Percentiles rank a stretch among this genome's conserved stretches.
phyloP scores from a whole-genome alignment of 1,284 basidiomycete species.

The Pholiota adiposa region DNA sequence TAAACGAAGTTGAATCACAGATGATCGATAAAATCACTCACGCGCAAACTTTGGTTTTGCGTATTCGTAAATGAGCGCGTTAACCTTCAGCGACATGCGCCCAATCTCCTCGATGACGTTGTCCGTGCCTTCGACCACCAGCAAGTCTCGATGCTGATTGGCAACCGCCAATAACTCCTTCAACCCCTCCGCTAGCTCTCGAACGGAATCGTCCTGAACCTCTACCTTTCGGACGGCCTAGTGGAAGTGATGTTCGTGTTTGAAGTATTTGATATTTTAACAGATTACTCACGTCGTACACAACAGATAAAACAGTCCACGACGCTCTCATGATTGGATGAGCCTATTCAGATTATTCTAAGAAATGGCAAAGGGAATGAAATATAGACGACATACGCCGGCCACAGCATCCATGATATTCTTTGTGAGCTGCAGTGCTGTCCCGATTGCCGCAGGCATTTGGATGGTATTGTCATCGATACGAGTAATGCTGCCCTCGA shows the following conservation, averaged over 20 bases:
- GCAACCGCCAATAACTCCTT: neutral
- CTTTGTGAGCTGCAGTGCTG: neutral
- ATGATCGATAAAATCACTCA: neutral
- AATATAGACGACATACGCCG: neutral
- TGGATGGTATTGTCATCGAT: neutral
- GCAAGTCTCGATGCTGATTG: neutral
- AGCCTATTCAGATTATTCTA: neutral
- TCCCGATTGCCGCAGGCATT: neutral
- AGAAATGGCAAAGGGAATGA: neutral
- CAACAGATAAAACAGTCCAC: neutral
- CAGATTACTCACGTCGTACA: neutral
- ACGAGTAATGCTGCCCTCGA: neutral
- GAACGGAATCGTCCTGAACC: neutral
- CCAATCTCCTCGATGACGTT: slow-evolving; percentile 13
- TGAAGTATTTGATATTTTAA: neutral
- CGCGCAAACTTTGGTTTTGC: neutral
- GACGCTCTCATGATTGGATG: neutral
- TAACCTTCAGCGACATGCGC: slow-evolving; percentile 1
- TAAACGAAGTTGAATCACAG: neutral
- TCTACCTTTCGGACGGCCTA: neutral
- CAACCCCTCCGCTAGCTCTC: neutral
- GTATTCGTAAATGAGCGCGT: slow-evolving; percentile 14
- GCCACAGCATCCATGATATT: neutral
- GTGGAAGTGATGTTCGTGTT: neutral
- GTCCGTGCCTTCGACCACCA: neutral